Evolutionary conservation across 331 rosid species (phyloP), one percentile per base, ranked within the genome.

Genomic region (Phaseolus coccineus): DNA sequence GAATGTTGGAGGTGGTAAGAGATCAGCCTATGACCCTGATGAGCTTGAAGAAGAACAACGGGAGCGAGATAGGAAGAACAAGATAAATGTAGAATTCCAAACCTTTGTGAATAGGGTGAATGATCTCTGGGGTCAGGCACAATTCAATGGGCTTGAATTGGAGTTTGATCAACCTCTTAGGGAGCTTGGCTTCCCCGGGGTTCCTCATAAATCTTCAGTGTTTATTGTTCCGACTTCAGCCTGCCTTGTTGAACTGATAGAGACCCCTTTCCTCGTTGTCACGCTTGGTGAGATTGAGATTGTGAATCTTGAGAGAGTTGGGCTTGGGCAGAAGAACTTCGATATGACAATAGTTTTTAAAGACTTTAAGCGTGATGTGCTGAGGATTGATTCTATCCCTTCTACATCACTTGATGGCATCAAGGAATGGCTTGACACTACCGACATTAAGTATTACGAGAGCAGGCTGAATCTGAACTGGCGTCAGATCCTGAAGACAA

Each of bases 141-240:
- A 90, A 64, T 87, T 90, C 76, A 90, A 82, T 31, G 74, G 87
- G 16, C 85, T 92, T 77, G 95, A 90, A 78, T 84, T 92, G n/a
- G 97, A 92, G 84, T 92, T 92, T 86, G 97, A 92, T 87, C 95
- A 90, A 80, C 97, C 97, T 62, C 85, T 90, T 27, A 88, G 96
- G 80, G 97, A 92, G 86, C 97, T 92, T 80, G 97, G 97, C 78
- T 92, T 92, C 83, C 91, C 88, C 52, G 97, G 97, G 62, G 97
- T 92, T 39, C 97, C 97, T 39, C 90, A 88, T 73, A 92, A 92
- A 80, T 88, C 97, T n/a, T 90, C 93, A 1, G 92, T 88, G 44
- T 92, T 84, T 85, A 90, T 92, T 46, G 95, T 92, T 76, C 95
- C 97, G 35, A 90, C 97, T 76, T 92, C 95, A 64, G 86, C 87